Percentiles rank a stretch among this genome's conserved stretches.
Evolutionary conservation across 148 eudicot genomes (phyloP).

Genomic region (Rhododendron vialii): DNA sequence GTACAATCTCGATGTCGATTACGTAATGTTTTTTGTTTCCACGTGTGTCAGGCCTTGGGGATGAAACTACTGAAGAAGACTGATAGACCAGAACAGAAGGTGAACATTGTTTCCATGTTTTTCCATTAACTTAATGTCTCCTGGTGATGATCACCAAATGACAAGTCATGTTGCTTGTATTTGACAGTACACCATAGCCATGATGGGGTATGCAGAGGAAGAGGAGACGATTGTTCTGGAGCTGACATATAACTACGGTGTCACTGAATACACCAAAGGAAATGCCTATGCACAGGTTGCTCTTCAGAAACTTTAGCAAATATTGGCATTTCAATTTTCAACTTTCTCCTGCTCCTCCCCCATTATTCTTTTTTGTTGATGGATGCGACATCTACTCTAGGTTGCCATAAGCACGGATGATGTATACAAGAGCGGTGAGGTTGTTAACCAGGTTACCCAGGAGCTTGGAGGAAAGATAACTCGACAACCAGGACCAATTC

Average conservation of each 20-base stretch:
- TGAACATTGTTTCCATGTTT: slow-evolving; percentile 6
- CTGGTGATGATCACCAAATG: background rate
- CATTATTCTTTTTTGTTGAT: background rate
- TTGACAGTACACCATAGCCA: slow-evolving; percentile 71
- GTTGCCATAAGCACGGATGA: slow-evolving; percentile 90
- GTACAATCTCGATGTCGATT: background rate
- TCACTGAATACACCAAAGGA: slow-evolving; percentile 84
- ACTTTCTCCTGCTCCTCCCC: background rate
- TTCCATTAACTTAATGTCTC: background rate
- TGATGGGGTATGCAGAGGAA: slow-evolving; percentile 91
- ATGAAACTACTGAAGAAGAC: slow-evolving; percentile 68
- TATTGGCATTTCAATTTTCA: background rate
- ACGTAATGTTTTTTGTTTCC: background rate
- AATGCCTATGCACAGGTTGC: slow-evolving; percentile 92
- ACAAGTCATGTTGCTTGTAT: background rate
- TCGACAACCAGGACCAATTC: slow-evolving; percentile 79
- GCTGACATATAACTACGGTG: slow-evolving; percentile 87
- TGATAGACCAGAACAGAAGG: slow-evolving; percentile 92
- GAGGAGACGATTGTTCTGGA: slow-evolving; percentile 70
- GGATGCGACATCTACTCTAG: slow-evolving; percentile 29
- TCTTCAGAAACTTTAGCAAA: background rate
- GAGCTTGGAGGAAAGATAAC: slow-evolving; percentile 95
- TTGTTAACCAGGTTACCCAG: slow-evolving; percentile 59
- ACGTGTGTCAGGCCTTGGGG: slow-evolving; percentile 67
- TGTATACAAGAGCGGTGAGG: slow-evolving; percentile 92